Evolutionary conservation across 169 alveolate genomes (phyloP).

Genomic region (Babesia bigemina): DNA sequence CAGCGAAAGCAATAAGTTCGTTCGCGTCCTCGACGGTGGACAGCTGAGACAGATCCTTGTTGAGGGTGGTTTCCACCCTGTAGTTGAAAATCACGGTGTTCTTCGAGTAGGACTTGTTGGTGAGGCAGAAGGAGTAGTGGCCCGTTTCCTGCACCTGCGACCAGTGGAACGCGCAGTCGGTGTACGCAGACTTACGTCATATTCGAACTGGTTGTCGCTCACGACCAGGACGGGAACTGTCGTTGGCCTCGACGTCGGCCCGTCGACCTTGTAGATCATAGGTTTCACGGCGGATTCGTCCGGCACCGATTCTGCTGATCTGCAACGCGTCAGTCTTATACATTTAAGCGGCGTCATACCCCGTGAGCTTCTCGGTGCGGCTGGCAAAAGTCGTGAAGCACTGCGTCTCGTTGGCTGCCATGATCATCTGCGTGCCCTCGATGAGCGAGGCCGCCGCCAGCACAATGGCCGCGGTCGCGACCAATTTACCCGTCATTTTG

Average conservation of each 20-base stretch:
- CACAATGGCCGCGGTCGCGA: not conserved
- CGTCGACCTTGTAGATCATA: slow-evolving; percentile 9
- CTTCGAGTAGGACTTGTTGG: slow-evolving; percentile 14
- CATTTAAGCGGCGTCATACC: not conserved
- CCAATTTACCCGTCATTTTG: slow-evolving; percentile 3
- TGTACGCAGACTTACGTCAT: not conserved
- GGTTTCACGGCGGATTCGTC: slow-evolving; percentile 1
- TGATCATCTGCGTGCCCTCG: slow-evolving; percentile 18
- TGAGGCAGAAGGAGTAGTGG: slow-evolving; percentile 53
- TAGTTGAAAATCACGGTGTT: slow-evolving; percentile 38
- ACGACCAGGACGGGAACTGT: not conserved
- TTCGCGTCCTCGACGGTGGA: slow-evolving; percentile 64
- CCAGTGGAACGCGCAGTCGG: not conserved
- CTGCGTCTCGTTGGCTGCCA: slow-evolving; percentile 23
- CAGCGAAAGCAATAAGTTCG: slow-evolving; percentile 45
- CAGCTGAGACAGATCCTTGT: slow-evolving; percentile 41
- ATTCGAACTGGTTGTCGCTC: slow-evolving; percentile 21
- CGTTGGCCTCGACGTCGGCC: not conserved
- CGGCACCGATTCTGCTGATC: slow-evolving; percentile 24
- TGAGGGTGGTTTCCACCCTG: slow-evolving; percentile 46
- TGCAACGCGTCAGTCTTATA: not conserved
- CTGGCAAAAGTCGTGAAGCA: slow-evolving; percentile 30
- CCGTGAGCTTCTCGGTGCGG: slow-evolving; percentile 19
- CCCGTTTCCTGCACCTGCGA: slow-evolving; percentile 49
- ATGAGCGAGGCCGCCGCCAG: slow-evolving; percentile 11